These are phyloP conservation scores for Spiraea crenata DNA, from an alignment of 331 rosid species.

Conservation along the genomic window DNA sequence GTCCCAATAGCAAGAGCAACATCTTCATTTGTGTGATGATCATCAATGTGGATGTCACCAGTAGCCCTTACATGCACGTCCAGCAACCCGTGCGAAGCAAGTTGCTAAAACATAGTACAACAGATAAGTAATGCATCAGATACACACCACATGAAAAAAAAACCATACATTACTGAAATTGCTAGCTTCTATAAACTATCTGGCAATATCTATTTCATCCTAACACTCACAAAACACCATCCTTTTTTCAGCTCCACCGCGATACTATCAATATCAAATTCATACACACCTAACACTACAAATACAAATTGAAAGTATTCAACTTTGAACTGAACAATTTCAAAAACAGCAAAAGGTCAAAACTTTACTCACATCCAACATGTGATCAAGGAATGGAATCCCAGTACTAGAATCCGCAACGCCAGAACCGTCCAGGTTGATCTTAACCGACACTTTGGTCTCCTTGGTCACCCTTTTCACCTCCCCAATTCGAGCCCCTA, in stretches of 20 bases:
- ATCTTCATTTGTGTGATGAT: constrained; percentile 97
- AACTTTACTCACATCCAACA: constrained; percentile 77
- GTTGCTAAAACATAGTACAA: constrained; percentile 58
- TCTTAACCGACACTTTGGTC: constrained; percentile 78
- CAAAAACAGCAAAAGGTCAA: neutral
- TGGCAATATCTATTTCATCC: neutral
- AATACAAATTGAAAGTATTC: neutral
- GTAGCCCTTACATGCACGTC: constrained; percentile 84
- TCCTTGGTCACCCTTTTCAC: constrained; percentile 85
- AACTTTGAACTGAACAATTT: neutral
- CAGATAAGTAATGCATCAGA: neutral
- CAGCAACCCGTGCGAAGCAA: constrained; percentile 93
- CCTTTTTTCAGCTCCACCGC: neutral
- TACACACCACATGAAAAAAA: neutral
- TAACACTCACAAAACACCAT: neutral
- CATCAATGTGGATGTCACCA: constrained; percentile 89
- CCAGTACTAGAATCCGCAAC: constrained; percentile 72
- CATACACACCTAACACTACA: neutral
- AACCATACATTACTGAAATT: neutral
- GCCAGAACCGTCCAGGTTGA: constrained; percentile 86
- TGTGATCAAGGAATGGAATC: constrained; percentile 94
- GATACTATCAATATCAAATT: neutral
- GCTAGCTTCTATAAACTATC: neutral
- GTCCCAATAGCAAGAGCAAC: constrained; percentile 95
- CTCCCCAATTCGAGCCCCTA: constrained; percentile 80